phyloP scores from a whole-genome alignment of 768 basidiomycete genomes.

The Leucogyrophana mollusca region DNA sequence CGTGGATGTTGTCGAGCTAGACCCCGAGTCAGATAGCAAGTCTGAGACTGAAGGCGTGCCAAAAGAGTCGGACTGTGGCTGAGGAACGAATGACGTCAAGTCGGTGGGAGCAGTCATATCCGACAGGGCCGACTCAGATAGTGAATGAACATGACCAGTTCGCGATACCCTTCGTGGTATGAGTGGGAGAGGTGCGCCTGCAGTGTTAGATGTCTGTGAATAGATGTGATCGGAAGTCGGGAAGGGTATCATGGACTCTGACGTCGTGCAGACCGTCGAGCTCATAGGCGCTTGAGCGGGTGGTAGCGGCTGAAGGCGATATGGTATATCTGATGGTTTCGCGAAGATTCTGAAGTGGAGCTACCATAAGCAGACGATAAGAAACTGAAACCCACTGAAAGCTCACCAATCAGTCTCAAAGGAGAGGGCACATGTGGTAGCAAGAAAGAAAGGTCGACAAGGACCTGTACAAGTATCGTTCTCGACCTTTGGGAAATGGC shows the following conservation, averaged over 20 bases:
- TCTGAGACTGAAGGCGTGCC: too few species aligned
- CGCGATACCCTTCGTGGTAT: constrained; percentile 51
- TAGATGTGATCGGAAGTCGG: constrained; percentile 21
- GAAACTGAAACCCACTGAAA: too few species aligned
- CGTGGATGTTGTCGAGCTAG: constrained; percentile 33
- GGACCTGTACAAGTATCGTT: too few species aligned
- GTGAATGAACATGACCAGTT: constrained; percentile 7
- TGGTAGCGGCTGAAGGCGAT: background rate
- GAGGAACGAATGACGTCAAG: too few species aligned
- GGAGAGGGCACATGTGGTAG: constrained; percentile 19
- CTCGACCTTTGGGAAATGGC: background rate
- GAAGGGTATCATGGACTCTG: constrained; percentile 25
- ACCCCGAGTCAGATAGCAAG: constrained; percentile 23
- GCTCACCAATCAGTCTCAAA: too few species aligned
- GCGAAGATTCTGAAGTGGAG: too few species aligned
- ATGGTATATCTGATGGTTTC: background rate
- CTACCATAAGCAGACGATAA: too few species aligned
- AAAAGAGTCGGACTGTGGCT: too few species aligned
- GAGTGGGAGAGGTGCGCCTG: constrained; percentile 59
- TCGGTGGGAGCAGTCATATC: too few species aligned
- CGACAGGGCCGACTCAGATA: constrained; percentile 15
- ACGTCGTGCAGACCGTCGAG: constrained; percentile 21
- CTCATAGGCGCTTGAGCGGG: too few species aligned
- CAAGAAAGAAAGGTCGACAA: constrained; percentile 1
- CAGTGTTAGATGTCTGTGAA: constrained; percentile 46